Conservation (phyloP, 139 green algal genomes). For the Cymbomonas tetramitiformis region DNA sequence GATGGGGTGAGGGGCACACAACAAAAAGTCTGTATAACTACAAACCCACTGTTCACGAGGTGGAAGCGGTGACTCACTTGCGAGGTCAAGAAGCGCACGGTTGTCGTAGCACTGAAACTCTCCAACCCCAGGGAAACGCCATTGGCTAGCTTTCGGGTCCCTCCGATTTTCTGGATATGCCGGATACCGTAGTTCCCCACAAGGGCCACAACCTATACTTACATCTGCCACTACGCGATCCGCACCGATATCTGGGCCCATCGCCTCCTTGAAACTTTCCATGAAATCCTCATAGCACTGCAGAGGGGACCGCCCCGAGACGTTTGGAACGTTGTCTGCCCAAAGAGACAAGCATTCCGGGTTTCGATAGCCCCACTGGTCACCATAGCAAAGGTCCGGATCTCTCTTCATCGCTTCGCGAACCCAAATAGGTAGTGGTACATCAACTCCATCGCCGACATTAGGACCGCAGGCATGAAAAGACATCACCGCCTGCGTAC, state of each 20-base stretch:
- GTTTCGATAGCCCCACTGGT: slow-evolving; percentile 69
- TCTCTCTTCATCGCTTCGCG: slow-evolving; percentile 67
- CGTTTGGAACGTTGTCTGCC: slow-evolving; percentile 65
- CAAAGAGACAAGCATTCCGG: slow-evolving; percentile 81
- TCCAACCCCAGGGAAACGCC: slow-evolving; percentile 86
- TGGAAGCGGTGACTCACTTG: too few relatives aligned
- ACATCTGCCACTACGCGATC: slow-evolving; percentile 65
- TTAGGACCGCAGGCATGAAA: slow-evolving; percentile 44
- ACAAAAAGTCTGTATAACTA: too few relatives aligned
- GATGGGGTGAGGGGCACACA: too few relatives aligned
- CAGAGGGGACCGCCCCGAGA: slow-evolving; percentile 72
- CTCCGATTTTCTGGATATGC: slow-evolving; percentile 56
- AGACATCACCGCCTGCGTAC: slow-evolving; percentile 40
- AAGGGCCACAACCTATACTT: slow-evolving; percentile 83
- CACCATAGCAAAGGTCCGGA: slow-evolving; percentile 90
- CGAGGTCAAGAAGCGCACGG: slow-evolving; percentile 75
- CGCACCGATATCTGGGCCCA: slow-evolving; percentile 4
- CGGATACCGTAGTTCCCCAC: slow-evolving; percentile 93
- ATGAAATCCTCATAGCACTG: slow-evolving; percentile 87
- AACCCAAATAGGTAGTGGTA: slow-evolving; percentile 87
- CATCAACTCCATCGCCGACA: slow-evolving; percentile 38
- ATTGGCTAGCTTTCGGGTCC: slow-evolving; percentile 24
- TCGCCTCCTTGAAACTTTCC: slow-evolving; percentile 46
- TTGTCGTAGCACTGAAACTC: slow-evolving; percentile 96
- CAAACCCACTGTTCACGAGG: too few relatives aligned